These are phyloP conservation scores for Trichoderma orchidacearum DNA, from an alignment of 495 filamentous ascomycete genomes.

Conservation along the genomic window DNA sequence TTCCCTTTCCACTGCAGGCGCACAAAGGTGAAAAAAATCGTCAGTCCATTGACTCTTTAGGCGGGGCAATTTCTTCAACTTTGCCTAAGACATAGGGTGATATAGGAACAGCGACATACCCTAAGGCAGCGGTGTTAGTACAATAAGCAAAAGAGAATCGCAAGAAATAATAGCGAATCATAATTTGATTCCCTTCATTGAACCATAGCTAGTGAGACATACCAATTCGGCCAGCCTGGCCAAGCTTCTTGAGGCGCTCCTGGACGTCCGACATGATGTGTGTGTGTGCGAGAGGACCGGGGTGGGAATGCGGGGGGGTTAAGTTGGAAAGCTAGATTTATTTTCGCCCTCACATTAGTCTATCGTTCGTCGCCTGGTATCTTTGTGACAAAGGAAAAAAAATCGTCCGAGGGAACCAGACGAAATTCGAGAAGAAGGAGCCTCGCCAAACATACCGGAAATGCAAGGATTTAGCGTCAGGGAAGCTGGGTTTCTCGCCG, in stretches of 20 bases:
- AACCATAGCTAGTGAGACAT: no score
- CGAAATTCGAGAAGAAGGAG: neutral
- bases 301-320: conserved; percentile 2
- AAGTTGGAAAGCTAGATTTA: neutral
- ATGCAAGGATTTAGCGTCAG: neutral
- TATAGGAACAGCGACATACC: conserved; percentile 1
- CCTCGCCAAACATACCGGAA: neutral
- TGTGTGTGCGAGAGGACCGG: conserved; percentile 4
- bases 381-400: neutral
- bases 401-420: neutral
- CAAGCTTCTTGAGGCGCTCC: conserved; percentile 65
- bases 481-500: neutral
- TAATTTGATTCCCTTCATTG: no score
- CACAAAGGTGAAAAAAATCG: no score
- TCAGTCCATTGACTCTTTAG: neutral
- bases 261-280: conserved; percentile 51
- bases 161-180: no score
- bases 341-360: neutral
- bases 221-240: conserved; percentile 66
- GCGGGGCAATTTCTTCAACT: neutral
- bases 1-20: conserved; percentile 78
- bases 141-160: conserved; percentile 5
- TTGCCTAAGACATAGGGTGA: conserved; percentile 1
- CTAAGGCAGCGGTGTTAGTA: neutral
- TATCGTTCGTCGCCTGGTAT: neutral